phyloP scores from a whole-genome alignment of 177 flowering plant genomes.

The Telopea speciosissima region DNA sequence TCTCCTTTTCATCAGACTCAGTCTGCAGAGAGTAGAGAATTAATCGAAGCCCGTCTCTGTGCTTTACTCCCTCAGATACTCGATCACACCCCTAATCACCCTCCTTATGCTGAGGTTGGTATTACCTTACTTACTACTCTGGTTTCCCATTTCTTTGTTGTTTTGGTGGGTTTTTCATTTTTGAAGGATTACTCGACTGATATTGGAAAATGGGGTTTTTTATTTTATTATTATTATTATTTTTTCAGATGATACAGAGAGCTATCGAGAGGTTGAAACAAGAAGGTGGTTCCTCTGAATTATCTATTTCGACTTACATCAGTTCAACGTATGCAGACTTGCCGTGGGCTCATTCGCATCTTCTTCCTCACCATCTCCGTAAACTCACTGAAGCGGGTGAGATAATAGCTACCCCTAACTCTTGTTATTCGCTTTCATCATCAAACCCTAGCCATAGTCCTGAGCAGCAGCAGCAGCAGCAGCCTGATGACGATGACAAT shows the following conservation, averaged over 20 bases:
- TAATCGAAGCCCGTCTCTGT: constrained; percentile 11
- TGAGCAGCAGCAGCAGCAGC: not conserved
- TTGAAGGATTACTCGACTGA: not conserved
- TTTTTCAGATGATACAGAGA: constrained; percentile 23
- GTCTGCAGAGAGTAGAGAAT: not conserved
- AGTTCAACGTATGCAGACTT: constrained; percentile 16
- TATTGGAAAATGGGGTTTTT: not conserved
- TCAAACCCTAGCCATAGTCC: not conserved
- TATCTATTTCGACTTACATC: constrained; percentile 23
- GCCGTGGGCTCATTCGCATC: constrained; percentile 29
- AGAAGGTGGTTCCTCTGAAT: constrained; percentile 22
- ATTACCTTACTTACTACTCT: too few species aligned
- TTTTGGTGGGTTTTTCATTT: too few species aligned
- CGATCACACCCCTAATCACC: constrained; percentile 18
- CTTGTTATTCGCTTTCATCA: constrained; percentile 17
- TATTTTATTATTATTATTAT: too few species aligned
- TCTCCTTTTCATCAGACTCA: not conserved
- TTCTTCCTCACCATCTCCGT: constrained; percentile 24
- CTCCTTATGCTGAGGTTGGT: constrained; percentile 24
- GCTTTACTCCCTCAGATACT: constrained; percentile 3
- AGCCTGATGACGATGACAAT: not conserved
- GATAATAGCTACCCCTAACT: constrained; percentile 11
- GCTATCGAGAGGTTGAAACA: constrained; percentile 24
- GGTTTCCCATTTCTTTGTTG: too few species aligned
- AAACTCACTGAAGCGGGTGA: constrained; percentile 26